A percentile compares a stretch with the other conserved stretches of the same genome.
phyloP scores from a whole-genome alignment of 2,329 filamentous ascomycete species.

The Xylaria sp. region DNA sequence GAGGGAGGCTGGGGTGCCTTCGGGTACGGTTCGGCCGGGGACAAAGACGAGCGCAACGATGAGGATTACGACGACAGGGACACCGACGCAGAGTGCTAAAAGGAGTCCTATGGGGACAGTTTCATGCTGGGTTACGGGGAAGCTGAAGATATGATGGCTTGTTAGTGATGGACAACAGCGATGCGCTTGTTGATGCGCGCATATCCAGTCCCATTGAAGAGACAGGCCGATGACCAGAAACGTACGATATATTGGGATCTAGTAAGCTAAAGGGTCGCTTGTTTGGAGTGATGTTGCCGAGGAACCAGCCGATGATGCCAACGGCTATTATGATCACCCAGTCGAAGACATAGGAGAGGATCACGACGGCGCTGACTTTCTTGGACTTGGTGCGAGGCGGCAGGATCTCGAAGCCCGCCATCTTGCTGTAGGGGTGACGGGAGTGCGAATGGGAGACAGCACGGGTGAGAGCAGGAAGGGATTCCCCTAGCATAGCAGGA shows the following conservation, averaged over 20 bases:
- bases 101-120: conserved; percentile 65
- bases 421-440: conserved; percentile 30
- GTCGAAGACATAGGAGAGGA: conserved; percentile 66
- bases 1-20: conserved; percentile 55
- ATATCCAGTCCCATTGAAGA: not conserved
- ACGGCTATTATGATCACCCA: conserved; percentile 63
- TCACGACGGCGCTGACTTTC: conserved; percentile 37
- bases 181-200: not conserved
- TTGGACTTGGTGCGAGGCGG: conserved; percentile 19
- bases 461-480: conserved; percentile 21
- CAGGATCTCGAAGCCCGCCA: conserved; percentile 25
- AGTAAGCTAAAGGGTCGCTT: conserved; percentile 65
- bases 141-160: conserved; percentile 40
- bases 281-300: conserved; percentile 58
- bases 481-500: conserved; percentile 27
- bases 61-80: conserved; percentile 63
- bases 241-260: conserved; percentile 70
- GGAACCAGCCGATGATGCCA: conserved; percentile 52
- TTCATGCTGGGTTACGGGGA: conserved; percentile 64
- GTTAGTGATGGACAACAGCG: conserved; percentile 8
- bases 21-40: conserved; percentile 63
- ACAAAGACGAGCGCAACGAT: conserved; percentile 65
- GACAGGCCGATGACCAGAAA: conserved; percentile 5
- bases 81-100: conserved; percentile 55
- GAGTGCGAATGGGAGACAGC: conserved; percentile 22